A percentile compares a stretch with the other conserved stretches of the same genome.
Conservation (phyloP, 2,329 filamentous ascomycete species). For the Aspergillus niger region DNA sequence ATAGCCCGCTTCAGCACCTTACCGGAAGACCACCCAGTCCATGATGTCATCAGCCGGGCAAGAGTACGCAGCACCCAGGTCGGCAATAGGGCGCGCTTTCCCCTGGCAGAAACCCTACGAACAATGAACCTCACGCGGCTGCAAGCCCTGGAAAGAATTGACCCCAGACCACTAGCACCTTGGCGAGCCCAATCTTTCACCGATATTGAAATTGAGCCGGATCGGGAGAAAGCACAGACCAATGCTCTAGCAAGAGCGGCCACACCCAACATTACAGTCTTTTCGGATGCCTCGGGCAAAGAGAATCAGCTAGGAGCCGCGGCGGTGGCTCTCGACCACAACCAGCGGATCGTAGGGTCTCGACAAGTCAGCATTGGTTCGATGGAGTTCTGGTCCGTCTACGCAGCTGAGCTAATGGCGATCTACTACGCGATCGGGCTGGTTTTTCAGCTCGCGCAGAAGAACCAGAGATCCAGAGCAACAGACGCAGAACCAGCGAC, state of each 20-base stretch:
- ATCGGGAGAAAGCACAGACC: constrained; percentile 21
- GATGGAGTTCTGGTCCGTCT: no score
- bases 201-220: constrained; percentile 26
- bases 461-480: no score
- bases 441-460: no score
- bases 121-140: constrained; percentile 21
- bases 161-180: constrained; percentile 23
- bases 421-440: no score
- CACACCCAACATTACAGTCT: constrained; percentile 19
- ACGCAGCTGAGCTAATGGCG: no score
- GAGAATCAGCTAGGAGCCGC: constrained; percentile 13
- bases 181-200: constrained; percentile 24
- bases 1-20: constrained; percentile 11
- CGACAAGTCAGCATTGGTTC: no score
- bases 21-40: constrained; percentile 11
- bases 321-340: no score
- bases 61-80: constrained; percentile 9
- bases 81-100: constrained; percentile 15
- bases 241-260: neutral
- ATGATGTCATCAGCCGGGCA: constrained; percentile 11
- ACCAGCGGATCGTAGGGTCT: no score
- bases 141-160: constrained; percentile 26
- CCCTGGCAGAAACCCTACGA: constrained; percentile 22
- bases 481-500: no score
- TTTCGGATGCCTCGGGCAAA: constrained; percentile 24